A percentile compares a stretch with the other conserved stretches of the same genome.
Evolutionary conservation across 345 rosid genomes (phyloP).

Genomic region (Limnanthes douglasii): DNA sequence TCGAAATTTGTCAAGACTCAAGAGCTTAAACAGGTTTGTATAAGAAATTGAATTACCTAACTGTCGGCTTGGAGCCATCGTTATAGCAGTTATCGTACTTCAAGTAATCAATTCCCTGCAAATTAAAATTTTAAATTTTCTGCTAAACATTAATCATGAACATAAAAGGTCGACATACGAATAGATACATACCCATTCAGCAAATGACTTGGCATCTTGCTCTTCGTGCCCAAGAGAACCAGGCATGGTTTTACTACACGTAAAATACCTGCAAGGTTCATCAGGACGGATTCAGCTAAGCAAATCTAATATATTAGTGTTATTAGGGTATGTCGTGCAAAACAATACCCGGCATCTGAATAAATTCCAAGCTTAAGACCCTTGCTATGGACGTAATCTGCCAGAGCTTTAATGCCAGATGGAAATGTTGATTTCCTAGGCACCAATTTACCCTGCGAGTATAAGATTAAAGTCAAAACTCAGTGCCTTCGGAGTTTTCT

Average conservation of each 20-base stretch:
- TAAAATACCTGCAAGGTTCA: constrained; percentile 35
- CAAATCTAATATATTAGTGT: no score
- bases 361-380: constrained; percentile 91
- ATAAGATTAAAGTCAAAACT: background rate
- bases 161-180: constrained; percentile 1
- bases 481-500: background rate
- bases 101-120: constrained; percentile 79
- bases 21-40: no score
- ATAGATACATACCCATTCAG: constrained; percentile 58
- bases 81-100: constrained; percentile 83
- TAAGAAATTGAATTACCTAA: no score
- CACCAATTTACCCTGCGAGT: constrained; percentile 51
- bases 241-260: constrained; percentile 85
- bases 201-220: constrained; percentile 84
- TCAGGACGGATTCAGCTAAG: no score
- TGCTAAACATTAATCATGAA: background rate
- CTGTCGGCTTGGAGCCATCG: constrained; percentile 46
- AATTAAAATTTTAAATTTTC: background rate
- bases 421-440: constrained; percentile 55
- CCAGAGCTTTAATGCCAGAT: constrained; percentile 69
- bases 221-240: constrained; percentile 89
- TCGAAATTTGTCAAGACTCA: no score
- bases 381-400: constrained; percentile 69
- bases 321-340: no score
- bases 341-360: constrained; percentile 69